Conservation (phyloP, 2,329 filamentous ascomycete genomes). For the Fusarium albidum region DNA sequence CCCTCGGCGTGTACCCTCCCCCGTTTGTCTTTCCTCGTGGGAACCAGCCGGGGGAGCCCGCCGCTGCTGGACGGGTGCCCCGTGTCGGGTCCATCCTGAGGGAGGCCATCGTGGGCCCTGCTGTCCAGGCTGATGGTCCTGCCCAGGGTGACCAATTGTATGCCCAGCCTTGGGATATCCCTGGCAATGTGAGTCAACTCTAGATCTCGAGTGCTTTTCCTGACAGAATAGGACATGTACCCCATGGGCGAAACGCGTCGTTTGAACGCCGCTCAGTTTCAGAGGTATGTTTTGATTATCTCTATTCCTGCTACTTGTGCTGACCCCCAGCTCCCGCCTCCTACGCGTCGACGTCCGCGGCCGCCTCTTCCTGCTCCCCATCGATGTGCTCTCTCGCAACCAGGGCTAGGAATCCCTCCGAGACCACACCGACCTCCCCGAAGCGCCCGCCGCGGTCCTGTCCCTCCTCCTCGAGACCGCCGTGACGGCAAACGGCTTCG, state of each 20-base stretch:
- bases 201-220: neutral
- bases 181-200: slow-evolving; percentile 12
- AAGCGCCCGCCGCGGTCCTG: slow-evolving; percentile 28
- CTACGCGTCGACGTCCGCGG: neutral
- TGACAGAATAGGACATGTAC: slow-evolving; percentile 6
- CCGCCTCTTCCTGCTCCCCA: slow-evolving; percentile 1
- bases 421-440: neutral
- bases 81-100: neutral
- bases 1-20: neutral
- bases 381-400: slow-evolving; percentile 1
- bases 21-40: too few relatives aligned
- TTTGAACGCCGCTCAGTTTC: neutral
- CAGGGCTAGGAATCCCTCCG: slow-evolving; percentile 20
- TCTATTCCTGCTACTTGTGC: rapidly evolving
- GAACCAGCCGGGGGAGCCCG: neutral
- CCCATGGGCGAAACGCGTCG: neutral
- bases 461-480: slow-evolving; percentile 32
- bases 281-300: neutral
- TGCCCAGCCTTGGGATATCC: slow-evolving; percentile 2
- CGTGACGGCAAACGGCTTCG: slow-evolving; percentile 22
- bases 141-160: neutral
- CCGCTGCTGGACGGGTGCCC: neutral
- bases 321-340: neutral
- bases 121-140: neutral
- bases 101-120: neutral